phyloP scores from a whole-genome alignment of 2,329 filamentous ascomycete species.

The Paecilomyces sp. region DNA sequence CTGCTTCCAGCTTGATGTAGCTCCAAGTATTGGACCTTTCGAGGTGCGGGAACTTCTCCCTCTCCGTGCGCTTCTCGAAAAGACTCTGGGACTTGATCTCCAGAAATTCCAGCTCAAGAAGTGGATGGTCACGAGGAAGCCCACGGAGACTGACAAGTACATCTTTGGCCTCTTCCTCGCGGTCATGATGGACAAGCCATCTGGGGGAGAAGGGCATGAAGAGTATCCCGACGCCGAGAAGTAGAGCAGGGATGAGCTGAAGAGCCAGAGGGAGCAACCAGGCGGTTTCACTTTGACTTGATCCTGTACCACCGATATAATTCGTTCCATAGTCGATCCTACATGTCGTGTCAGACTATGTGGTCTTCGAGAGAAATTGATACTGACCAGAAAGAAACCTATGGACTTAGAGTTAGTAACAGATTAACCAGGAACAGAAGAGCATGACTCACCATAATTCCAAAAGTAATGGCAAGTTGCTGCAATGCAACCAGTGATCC shows the following conservation, averaged over 20 bases:
- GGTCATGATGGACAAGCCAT: slow-evolving; percentile 64
- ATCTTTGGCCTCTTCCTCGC: slow-evolving; percentile 59
- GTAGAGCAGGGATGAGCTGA: slow-evolving; percentile 55
- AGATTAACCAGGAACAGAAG: slow-evolving; percentile 17
- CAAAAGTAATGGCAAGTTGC: slow-evolving; percentile 55
- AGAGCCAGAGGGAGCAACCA: slow-evolving; percentile 43
- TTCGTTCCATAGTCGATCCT: slow-evolving; percentile 41
- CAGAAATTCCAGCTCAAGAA: slow-evolving; percentile 69
- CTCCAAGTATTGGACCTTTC: slow-evolving; percentile 55
- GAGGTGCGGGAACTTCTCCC: slow-evolving; percentile 61
- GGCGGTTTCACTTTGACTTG: slow-evolving; percentile 51
- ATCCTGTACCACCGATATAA: slow-evolving; percentile 55
- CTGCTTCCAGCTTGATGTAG: slow-evolving; percentile 58
- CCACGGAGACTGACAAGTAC: slow-evolving; percentile 59
- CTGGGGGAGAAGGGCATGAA: slow-evolving; percentile 75
- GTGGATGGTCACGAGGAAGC: slow-evolving; percentile 55
- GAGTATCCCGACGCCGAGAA: slow-evolving; percentile 66
- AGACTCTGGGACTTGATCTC: slow-evolving; percentile 73
- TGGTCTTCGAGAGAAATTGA: slow-evolving; percentile 2
- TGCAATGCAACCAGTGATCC: slow-evolving; percentile 60
- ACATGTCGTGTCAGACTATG: slow-evolving; percentile 2
- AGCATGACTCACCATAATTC: slow-evolving; percentile 51
- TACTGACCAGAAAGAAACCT: slow-evolving; percentile 22
- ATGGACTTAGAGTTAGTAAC: slow-evolving; percentile 22
- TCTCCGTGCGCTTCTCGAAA: slow-evolving; percentile 67